Percentiles rank a stretch among this genome's conserved stretches.
Evolutionary conservation across 331 rosid genomes (phyloP).

Genomic region (Phaseolus coccineus): DNA sequence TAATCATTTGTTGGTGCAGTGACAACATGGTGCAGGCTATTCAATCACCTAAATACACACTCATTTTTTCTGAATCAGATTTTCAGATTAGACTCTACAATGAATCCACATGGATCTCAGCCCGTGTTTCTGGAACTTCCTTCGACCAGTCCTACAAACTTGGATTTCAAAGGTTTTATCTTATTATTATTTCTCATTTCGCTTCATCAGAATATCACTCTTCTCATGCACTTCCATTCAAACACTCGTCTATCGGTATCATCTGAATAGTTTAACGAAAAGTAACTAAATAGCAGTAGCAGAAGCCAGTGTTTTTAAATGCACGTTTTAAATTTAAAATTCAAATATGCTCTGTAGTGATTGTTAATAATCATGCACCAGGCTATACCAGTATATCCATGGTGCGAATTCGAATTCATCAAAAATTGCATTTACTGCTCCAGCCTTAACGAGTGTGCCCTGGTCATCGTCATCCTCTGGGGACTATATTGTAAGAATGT

Average conservation of each 20-base stretch:
- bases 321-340: too few species aligned
- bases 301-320: too few species aligned
- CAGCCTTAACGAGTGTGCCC: slow-evolving; percentile 61
- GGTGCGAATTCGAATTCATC: slow-evolving; percentile 65
- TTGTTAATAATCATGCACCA: slow-evolving; percentile 38
- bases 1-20: slow-evolving; percentile 32
- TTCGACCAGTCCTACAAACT: slow-evolving; percentile 62
- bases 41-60: slow-evolving; percentile 65
- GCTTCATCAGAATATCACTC: not conserved
- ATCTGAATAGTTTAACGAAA: too few species aligned
- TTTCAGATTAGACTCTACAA: slow-evolving; percentile 73
- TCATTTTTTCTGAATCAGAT: slow-evolving; percentile 62
- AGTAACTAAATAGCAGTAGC: too few species aligned
- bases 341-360: not conserved
- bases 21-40: slow-evolving; percentile 40
- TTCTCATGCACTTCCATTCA: too few species aligned
- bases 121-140: slow-evolving; percentile 62
- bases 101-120: slow-evolving; percentile 75
- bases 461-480: slow-evolving; percentile 40
- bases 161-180: slow-evolving; percentile 79
- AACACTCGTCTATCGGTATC: too few species aligned
- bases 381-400: slow-evolving; percentile 74
- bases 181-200: not conserved
- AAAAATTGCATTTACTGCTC: slow-evolving; percentile 60
- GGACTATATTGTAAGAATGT: slow-evolving; percentile 52